A percentile compares a stretch with the other conserved stretches of the same genome.
Evolutionary conservation across 2,329 filamentous ascomycete species (phyloP).

Genomic region (Harringtonia aguacate): DNA sequence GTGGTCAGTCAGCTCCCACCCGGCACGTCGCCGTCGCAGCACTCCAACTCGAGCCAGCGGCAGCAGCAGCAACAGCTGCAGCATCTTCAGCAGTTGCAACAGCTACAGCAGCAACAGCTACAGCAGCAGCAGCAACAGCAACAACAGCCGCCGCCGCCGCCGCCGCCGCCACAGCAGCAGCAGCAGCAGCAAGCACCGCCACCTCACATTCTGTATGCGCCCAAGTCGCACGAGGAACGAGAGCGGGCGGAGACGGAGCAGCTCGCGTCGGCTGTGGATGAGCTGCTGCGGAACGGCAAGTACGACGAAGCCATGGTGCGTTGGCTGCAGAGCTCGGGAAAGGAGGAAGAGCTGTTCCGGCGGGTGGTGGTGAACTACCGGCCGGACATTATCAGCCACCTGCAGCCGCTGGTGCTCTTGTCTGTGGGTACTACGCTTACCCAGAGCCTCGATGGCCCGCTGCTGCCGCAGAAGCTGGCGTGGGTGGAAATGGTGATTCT

Average conservation of each 20-base stretch:
- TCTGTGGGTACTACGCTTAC: conserved; percentile 56
- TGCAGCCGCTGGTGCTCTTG: conserved; percentile 51
- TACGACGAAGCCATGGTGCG: conserved; percentile 53
- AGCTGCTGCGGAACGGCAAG: conserved; percentile 48
- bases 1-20: conserved; percentile 5
- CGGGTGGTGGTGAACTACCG: conserved; percentile 40
- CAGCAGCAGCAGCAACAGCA: conserved; percentile 3
- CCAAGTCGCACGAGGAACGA: conserved; percentile 27
- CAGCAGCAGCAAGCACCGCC: conserved; percentile 10
- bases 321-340: conserved; percentile 52
- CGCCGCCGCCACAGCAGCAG: conserved; percentile 11
- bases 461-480: conserved; percentile 43
- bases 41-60: conserved; percentile 12
- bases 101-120: conserved; percentile 7
- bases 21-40: conserved; percentile 12
- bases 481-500: conserved; percentile 52
- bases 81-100: conserved; percentile 11
- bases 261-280: conserved; percentile 48
- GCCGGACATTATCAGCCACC: conserved; percentile 40
- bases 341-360: conserved; percentile 51
- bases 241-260: conserved; percentile 45
- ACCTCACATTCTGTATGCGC: conserved; percentile 25
- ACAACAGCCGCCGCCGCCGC: conserved; percentile 4
- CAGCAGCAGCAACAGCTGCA: conserved; percentile 8
- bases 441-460: conserved; percentile 41